Conservation (phyloP, 768 basidiomycete species). For the Pholiota conissans region DNA sequence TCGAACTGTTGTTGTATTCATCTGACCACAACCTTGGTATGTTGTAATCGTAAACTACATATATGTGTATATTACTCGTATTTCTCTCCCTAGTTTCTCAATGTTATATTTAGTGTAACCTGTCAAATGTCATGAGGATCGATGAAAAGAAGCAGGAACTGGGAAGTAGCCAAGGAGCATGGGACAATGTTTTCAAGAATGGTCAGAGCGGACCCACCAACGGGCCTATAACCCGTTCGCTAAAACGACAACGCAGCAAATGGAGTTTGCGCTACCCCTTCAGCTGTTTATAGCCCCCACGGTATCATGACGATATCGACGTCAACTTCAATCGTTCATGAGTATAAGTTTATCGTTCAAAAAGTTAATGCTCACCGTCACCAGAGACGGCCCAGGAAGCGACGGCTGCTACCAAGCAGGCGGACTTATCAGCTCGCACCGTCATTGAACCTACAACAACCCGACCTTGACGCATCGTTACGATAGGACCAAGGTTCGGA, state of each 20-base stretch:
- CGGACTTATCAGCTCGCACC: background rate
- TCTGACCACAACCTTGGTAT: background rate
- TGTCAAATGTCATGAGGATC: constrained; percentile 1
- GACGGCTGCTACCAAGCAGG: background rate
- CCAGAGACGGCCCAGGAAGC: background rate
- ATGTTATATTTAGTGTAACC: background rate
- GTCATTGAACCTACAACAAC: background rate
- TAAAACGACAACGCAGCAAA: background rate
- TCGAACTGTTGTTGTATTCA: background rate
- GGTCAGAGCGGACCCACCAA: background rate
- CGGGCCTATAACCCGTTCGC: background rate
- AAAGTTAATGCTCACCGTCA: background rate
- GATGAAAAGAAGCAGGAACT: background rate
- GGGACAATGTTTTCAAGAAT: background rate
- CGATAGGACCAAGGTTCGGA: background rate
- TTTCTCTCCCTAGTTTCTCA: background rate
- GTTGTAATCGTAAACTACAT: background rate
- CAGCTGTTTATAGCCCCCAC: too few species aligned
- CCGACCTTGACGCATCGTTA: background rate
- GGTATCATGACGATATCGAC: background rate
- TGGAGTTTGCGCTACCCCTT: background rate
- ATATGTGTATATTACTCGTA: background rate
- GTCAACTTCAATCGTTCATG: background rate
- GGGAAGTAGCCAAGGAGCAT: background rate
- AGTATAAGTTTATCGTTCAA: background rate